phyloP scores from a whole-genome alignment of 139 green algal species.

The Trebouxia sp. region DNA sequence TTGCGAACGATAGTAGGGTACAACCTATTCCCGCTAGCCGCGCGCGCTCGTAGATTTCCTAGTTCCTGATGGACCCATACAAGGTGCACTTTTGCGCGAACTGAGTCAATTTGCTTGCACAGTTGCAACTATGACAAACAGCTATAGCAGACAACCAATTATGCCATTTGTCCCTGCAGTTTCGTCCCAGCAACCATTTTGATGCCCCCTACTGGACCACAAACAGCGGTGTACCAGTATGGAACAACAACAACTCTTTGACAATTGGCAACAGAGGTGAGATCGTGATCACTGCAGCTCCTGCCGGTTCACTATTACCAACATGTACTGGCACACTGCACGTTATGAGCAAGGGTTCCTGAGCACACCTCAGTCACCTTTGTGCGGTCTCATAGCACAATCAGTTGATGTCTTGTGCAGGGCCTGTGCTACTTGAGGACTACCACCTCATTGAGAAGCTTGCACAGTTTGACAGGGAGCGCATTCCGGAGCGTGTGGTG shows the following conservation, averaged over 20 bases:
- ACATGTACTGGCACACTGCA: too few relatives aligned
- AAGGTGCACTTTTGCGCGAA: background rate
- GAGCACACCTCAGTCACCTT: too few relatives aligned
- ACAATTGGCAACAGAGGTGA: conserved; percentile 73
- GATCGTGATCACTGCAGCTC: background rate
- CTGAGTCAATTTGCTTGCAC: too few relatives aligned
- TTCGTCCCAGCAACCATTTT: conserved; percentile 43
- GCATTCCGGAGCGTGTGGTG: conserved; percentile 95
- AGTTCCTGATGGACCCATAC: conserved; percentile 1
- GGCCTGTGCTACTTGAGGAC: conserved; percentile 82
- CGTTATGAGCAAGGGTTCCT: too few relatives aligned
- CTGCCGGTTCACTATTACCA: background rate
- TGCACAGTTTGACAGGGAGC: conserved; percentile 91
- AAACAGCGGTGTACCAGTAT: conserved; percentile 88
- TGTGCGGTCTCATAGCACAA: background rate
- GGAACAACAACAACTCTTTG: conserved; percentile 92
- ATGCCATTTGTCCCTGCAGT: conserved; percentile 7
- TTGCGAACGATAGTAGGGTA: background rate
- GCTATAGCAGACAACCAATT: too few relatives aligned
- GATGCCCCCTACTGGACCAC: conserved; percentile 86
- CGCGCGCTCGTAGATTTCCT: too few relatives aligned
- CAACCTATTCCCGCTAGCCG: background rate
- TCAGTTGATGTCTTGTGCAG: conserved; percentile 15
- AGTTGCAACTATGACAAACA: too few relatives aligned
- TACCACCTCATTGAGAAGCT: conserved; percentile 96